Base-by-base conservation (phyloP, 768 basidiomycete genomes). In the Hericium rajendrae region DNA sequence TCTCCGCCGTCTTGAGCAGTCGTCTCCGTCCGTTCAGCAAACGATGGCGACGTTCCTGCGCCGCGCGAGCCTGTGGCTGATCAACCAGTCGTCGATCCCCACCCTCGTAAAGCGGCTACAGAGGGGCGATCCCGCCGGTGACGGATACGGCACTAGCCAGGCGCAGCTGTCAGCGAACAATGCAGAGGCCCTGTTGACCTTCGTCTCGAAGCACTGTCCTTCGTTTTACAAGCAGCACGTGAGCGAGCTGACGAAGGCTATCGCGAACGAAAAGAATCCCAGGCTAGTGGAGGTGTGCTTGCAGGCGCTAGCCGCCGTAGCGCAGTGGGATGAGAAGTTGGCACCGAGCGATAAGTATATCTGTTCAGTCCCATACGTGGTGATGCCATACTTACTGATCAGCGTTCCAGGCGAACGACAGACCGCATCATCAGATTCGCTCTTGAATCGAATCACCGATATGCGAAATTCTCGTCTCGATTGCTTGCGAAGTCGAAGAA, bases 31-130 rank as follows among this genome's bases (percentile, higher is more conserved):
- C 16, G 74, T 86, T 26, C 68, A 81, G 1, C 67, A 79, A 0
- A 97, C 94, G 0, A 84, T 97, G 77, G 71, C 77, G 1, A 72
- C 72, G 41, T 70, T 97, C 61, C 71, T 95, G 41, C 87, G 86
- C 37, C 81, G 84, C 16, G 81, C 81, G 4, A 82, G 79, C 51
- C 80, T 88, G 52, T 81, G 84, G 51, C 76, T 94, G 62, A 63
- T 95, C 66, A 97, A 95, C 66, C 83, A 86, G 53, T 92, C 94
- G 0, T 88, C 87, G 0, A 79, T 98, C 16, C 84, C 94, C 1
- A 84, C 84, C 0, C 77, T 98, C 22, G 70, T 98, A 62, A 84
- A 85, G 62, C 81, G 84, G 24, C 64, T 86, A 5, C 79, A 81
- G 54, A 82, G 78, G 56, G 74, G 73, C 12, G 63, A 60, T 43